Conservation (phyloP, 2,329 filamentous ascomycete species). For the Uncinocarpus reesii region DNA sequence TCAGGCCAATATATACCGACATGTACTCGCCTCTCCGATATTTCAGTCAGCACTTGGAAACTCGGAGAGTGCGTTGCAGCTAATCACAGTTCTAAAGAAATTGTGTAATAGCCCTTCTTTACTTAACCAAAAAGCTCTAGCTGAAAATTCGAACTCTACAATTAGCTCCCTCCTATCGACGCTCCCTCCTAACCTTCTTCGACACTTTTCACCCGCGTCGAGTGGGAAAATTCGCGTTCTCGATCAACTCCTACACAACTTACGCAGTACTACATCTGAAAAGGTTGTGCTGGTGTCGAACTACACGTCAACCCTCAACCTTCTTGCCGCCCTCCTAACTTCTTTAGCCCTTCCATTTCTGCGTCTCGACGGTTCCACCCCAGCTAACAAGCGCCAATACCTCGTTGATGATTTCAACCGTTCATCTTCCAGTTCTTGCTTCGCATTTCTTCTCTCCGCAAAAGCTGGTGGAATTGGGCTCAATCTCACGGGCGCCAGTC, state of each 20-base stretch:
- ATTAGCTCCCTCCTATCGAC: slow-evolving; percentile 41
- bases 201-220: slow-evolving; percentile 44
- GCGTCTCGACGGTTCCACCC: slow-evolving; percentile 60
- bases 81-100: slow-evolving; percentile 64
- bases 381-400: slow-evolving; percentile 52
- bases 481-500: slow-evolving; percentile 60
- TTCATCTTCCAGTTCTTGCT: slow-evolving; percentile 44
- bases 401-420: slow-evolving; percentile 62
- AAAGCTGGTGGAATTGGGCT: slow-evolving; percentile 61
- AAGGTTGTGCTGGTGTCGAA: slow-evolving; percentile 69
- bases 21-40: slow-evolving; percentile 53
- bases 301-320: slow-evolving; percentile 61
- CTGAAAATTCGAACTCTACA: slow-evolving; percentile 40
- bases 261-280: slow-evolving; percentile 52
- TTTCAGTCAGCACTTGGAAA: slow-evolving; percentile 54
- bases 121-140: slow-evolving; percentile 43
- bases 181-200: slow-evolving; percentile 47
- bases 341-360: slow-evolving; percentile 52
- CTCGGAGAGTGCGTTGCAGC: slow-evolving; percentile 52
- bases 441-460: slow-evolving; percentile 62
- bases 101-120: slow-evolving; percentile 61
- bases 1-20: slow-evolving; percentile 52
- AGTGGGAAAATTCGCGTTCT: slow-evolving; percentile 59
- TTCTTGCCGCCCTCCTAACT: slow-evolving; percentile 52
- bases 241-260: slow-evolving; percentile 52